Conservation (phyloP, 306 rosid genomes). For the Cucurbita maxima region DNA sequence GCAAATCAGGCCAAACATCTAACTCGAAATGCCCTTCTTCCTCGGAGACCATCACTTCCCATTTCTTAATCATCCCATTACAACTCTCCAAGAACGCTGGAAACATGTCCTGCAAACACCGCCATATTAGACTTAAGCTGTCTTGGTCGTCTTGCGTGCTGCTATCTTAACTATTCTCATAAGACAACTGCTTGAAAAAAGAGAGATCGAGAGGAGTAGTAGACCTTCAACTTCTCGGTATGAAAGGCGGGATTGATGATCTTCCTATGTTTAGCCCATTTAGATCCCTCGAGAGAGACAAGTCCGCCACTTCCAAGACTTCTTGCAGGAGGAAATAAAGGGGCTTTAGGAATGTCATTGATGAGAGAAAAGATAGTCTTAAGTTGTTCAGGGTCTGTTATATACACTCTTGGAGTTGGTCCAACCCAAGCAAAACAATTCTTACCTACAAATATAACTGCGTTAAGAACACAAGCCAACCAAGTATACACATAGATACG, state of each 20-base stretch:
- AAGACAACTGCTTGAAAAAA: no score
- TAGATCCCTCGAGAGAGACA: background rate
- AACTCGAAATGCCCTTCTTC: background rate
- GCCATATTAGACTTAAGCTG: no score
- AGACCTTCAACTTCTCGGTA: background rate
- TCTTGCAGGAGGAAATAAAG: background rate
- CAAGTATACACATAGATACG: no score
- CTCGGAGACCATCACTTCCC: background rate
- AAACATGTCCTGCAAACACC: background rate
- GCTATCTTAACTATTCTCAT: no score
- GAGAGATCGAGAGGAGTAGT: no score
- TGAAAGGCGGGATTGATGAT: background rate
- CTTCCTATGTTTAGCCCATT: background rate
- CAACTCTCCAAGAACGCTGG: conserved; percentile 14
- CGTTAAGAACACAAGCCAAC: no score
- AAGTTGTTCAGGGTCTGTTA: background rate
- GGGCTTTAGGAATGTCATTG: background rate
- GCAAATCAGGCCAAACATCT: background rate
- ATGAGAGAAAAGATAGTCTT: background rate
- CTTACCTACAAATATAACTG: background rate
- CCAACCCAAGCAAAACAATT: background rate
- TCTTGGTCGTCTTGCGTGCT: no score
- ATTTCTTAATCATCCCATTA: background rate
- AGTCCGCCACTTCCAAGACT: background rate
- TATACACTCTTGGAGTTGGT: background rate